These are phyloP conservation scores for Yarrowia hollandica DNA, from an alignment of 805 yeast genomes.

Conservation along the genomic window DNA sequence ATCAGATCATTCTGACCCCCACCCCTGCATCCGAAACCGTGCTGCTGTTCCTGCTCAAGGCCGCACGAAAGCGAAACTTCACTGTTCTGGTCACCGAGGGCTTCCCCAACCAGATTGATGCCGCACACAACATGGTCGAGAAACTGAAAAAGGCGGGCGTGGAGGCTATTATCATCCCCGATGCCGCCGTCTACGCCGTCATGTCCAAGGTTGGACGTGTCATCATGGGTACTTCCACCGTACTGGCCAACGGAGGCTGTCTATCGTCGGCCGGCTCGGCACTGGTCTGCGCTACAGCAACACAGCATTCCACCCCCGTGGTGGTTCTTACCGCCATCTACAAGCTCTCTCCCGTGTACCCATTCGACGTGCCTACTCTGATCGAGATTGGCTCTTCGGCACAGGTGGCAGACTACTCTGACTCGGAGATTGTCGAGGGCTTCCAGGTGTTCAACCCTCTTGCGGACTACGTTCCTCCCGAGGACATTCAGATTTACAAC, in stretches of 20 bases:
- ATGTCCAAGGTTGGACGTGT: constrained; percentile 98
- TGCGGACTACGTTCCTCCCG: constrained; percentile 90
- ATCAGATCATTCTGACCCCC: constrained; percentile 71
- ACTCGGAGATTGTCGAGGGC: constrained; percentile 64
- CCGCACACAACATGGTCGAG: constrained; percentile 77
- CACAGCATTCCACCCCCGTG: constrained; percentile 93
- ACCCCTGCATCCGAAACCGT: constrained; percentile 92
- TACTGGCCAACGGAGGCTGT: constrained; percentile 95
- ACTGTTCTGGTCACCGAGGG: constrained; percentile 86
- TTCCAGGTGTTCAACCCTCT: constrained; percentile 85
- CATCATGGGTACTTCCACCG: constrained; percentile 86
- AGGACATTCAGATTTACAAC: constrained; percentile 87
- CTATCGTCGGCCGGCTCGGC: constrained; percentile 88
- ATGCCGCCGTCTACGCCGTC: constrained; percentile 86
- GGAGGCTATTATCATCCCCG: constrained; percentile 89
- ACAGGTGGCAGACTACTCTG: constrained; percentile 76
- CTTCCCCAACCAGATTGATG: constrained; percentile 81
- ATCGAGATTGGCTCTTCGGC: constrained; percentile 93
- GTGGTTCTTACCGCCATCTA: constrained; percentile 92
- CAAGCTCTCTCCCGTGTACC: constrained; percentile 90
- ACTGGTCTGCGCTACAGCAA: constrained; percentile 92
- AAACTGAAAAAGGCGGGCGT: constrained; percentile 80
- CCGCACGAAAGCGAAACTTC: constrained; percentile 85
- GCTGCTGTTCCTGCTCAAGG: constrained; percentile 78
- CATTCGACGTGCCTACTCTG: constrained; percentile 78